Percentiles rank a stretch among this genome's conserved stretches.
Conservation (phyloP, 2,329 filamentous ascomycete genomes). For the Epichloe amarillans region DNA sequence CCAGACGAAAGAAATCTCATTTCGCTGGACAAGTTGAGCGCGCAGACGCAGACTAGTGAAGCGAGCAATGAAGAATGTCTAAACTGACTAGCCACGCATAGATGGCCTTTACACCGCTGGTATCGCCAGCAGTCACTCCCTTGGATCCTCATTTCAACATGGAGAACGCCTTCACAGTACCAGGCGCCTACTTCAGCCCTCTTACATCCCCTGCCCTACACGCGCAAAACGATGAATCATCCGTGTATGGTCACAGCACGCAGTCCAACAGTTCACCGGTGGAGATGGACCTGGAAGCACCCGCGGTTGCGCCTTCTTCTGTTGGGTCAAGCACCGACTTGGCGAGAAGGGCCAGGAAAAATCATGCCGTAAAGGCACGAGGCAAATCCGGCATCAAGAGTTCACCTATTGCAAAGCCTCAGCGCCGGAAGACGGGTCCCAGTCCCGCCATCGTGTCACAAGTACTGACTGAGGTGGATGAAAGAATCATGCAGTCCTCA, state of each 20-base stretch:
- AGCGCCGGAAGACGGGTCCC: constrained; percentile 37
- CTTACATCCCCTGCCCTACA: constrained; percentile 69
- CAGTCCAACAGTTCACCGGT: constrained; percentile 39
- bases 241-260: constrained; percentile 32
- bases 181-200: constrained; percentile 68
- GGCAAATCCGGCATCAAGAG: constrained; percentile 45
- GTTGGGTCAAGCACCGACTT: constrained; percentile 31
- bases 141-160: constrained; percentile 57
- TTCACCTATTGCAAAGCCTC: constrained; percentile 60
- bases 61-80: neutral
- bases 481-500: constrained; percentile 18
- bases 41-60: too few species aligned
- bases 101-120: constrained; percentile 69
- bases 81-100: constrained; percentile 15
- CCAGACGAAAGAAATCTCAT: neutral
- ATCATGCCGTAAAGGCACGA: constrained; percentile 36
- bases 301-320: constrained; percentile 18
- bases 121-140: constrained; percentile 73
- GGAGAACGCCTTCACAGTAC: constrained; percentile 46
- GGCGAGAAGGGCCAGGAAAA: constrained; percentile 40
- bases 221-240: constrained; percentile 46
- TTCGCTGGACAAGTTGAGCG: too few species aligned
- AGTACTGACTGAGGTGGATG: constrained; percentile 39
- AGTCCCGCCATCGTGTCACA: constrained; percentile 45
- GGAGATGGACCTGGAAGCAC: constrained; percentile 41